Evolutionary conservation across 2,329 filamentous ascomycete genomes (phyloP), one percentile per base, ranked within the genome.

Genomic region (Aspergillus felis): DNA sequence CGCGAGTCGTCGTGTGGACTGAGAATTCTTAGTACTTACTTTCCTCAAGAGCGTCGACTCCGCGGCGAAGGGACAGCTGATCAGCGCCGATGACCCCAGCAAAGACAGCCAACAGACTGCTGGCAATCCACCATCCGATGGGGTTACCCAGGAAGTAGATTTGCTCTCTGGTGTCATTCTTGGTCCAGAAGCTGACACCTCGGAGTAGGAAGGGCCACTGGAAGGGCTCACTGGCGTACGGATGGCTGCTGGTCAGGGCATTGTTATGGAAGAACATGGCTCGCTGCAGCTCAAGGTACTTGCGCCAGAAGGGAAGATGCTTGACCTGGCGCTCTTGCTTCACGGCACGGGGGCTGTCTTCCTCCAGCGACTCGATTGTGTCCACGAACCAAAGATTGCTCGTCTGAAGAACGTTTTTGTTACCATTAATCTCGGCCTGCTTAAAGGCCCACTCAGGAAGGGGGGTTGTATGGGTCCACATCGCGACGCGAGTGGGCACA

Each of bases 251-350:
- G 48, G 94, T 99, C 71, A 99, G 81, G 68, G 95, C 93, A 76
- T 92, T 97, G 84, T 99, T 99, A 82, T 99, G 94, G 84, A 90
- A 93, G 84, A 99, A 99, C 92, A 99, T 99, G 68, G 92, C 91
- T 51, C 93, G 87, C 78, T 99, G 94, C 57, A 99, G 84, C 80
- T 99, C 94, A 63, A 97, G 86, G 83, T 93, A 99, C 80, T 99
- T 99, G 70, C 84, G 86, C 64, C 97, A 78, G 83, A 99, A 99
- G 20, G 92, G 87, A 69, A 97, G 75, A 22, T 82, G 82, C 81
- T 95, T 97, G 71, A 93, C 84, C 78, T 93, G 83, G 67, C 87
- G 87, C 68, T 87, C 84, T 61, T 90, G 84, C 79, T 89, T 94
- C 58, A 86, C 78, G 61, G 91, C 85, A 57, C 94, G 91, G 42